phyloP scores from a whole-genome alignment of 345 rosid genomes.

The Schrenkiella parvula region DNA sequence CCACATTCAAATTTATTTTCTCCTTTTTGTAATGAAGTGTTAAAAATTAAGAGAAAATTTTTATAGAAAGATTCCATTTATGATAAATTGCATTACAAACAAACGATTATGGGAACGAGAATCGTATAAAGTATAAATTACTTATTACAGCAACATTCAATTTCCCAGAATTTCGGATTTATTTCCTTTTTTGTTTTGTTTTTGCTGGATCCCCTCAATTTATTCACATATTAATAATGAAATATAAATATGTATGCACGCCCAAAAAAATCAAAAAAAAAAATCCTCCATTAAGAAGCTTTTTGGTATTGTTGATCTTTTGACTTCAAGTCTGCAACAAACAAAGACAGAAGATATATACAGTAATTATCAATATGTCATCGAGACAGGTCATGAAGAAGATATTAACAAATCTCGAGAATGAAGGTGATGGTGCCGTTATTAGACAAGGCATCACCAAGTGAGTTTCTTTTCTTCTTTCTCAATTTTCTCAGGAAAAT shows the following conservation, averaged over 20 bases:
- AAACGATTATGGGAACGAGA: neutral
- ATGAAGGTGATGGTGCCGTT: slow-evolving; percentile 68
- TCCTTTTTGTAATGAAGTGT: neutral
- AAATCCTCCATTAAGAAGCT: neutral
- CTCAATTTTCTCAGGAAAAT: neutral
- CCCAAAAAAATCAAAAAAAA: too few relatives aligned
- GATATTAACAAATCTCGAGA: slow-evolving; percentile 56
- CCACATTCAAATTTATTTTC: neutral
- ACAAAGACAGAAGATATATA: neutral
- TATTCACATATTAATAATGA: neutral
- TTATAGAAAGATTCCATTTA: neutral
- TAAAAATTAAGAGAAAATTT: neutral
- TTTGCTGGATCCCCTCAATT: neutral
- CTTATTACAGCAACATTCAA: neutral
- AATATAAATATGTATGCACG: too few relatives aligned
- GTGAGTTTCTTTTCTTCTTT: slow-evolving; percentile 27
- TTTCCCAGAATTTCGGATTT: neutral
- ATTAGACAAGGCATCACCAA: slow-evolving; percentile 78
- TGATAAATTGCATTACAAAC: neutral
- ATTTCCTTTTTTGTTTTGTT: neutral
- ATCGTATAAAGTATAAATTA: neutral
- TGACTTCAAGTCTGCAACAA: neutral
- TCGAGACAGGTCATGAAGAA: slow-evolving; percentile 62
- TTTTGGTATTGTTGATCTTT: neutral
- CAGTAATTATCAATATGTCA: neutral